Conservation (phyloP, 1,284 basidiomycete species). For the Ganoderma boninense region DNA sequence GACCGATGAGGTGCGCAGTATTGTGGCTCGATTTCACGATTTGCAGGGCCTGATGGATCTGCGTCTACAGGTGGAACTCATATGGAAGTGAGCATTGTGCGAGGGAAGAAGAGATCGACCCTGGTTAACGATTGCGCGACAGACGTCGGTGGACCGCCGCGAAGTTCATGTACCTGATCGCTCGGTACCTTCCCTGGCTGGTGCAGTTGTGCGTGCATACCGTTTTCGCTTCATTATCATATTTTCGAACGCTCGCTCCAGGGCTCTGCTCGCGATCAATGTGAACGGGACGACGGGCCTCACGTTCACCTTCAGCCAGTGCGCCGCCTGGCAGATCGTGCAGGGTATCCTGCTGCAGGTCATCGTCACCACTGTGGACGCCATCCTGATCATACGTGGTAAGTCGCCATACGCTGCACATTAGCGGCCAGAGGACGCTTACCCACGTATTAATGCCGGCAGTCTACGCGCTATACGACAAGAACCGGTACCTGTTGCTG, state of each 20-base stretch:
- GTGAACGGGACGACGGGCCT: slow-evolving; percentile 37
- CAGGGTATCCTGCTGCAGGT: slow-evolving; percentile 37
- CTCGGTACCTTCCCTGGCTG: slow-evolving; percentile 37
- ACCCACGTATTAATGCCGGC: no score
- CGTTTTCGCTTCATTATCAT: neutral
- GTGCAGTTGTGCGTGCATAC: slow-evolving; percentile 33
- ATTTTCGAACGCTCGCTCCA: neutral
- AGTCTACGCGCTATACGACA: slow-evolving; percentile 36
- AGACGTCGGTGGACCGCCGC: slow-evolving; percentile 35
- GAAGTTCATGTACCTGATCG: slow-evolving; percentile 34
- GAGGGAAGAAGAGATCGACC: neutral
- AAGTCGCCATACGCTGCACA: neutral
- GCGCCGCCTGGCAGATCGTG: slow-evolving; percentile 35
- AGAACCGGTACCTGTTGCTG: slow-evolving; percentile 24
- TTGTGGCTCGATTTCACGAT: neutral
- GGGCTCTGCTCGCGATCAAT: slow-evolving; percentile 36
- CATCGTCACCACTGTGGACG: slow-evolving; percentile 37
- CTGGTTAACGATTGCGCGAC: neutral
- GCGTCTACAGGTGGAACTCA: slow-evolving; percentile 19
- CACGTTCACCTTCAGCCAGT: slow-evolving; percentile 29
- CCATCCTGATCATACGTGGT: slow-evolving; percentile 37
- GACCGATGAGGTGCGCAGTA: slow-evolving; percentile 26
- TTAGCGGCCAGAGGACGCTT: neutral
- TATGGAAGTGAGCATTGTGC: slow-evolving; percentile 25
- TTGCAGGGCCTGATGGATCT: neutral